Evolutionary conservation across 176 grass and related monocot genomes (phyloP).

Genomic region (Bothriochloa decipiens): DNA sequence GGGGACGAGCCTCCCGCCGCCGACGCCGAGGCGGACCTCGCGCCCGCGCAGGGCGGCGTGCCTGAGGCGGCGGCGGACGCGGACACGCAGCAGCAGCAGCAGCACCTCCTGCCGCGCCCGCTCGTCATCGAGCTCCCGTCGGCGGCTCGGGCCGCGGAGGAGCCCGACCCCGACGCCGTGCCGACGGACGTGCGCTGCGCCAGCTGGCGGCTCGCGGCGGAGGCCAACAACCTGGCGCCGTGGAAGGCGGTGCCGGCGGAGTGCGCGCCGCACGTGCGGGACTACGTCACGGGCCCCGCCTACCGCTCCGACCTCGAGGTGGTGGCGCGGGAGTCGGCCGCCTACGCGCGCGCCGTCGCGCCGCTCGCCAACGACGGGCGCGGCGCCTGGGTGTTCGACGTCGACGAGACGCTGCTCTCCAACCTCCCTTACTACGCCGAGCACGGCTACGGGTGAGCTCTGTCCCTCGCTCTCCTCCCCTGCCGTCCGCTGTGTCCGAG

Average conservation of each 20-base stretch:
- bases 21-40: no score
- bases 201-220: conserved; percentile 66
- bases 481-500: not conserved
- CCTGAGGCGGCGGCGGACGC: no score
- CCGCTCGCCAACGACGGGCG: conserved; percentile 11
- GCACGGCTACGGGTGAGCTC: conserved; percentile 60
- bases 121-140: no score
- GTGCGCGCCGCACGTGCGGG: conserved; percentile 55
- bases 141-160: no score
- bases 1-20: not conserved
- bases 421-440: conserved; percentile 75
- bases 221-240: conserved; percentile 70
- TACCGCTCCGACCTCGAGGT: conserved; percentile 66
- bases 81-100: no score
- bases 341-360: conserved; percentile 44
- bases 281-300: conserved; percentile 60
- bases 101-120: no score
- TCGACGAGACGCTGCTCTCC: conserved; percentile 88
- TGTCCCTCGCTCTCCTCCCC: no score
- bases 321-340: conserved; percentile 61
- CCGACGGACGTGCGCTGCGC: conserved; percentile 47
- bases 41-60: no score
- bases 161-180: not conserved
- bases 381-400: conserved; percentile 76
- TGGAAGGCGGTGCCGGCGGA: conserved; percentile 40